Conservation (phyloP, 805 yeast genomes). For the Candida koratica region DNA sequence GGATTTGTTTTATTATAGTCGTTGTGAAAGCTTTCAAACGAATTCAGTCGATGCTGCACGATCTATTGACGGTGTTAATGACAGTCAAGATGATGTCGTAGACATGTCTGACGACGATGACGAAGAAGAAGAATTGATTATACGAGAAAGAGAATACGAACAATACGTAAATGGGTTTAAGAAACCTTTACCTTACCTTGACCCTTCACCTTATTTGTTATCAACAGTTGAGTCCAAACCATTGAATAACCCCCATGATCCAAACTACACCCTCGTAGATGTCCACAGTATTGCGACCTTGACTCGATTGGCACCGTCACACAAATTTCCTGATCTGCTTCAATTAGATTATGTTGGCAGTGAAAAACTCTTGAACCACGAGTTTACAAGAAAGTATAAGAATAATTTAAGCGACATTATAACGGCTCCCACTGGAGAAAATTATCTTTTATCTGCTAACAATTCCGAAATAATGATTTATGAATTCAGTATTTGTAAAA, state of each 20-base stretch:
- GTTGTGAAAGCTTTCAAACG: constrained; percentile 20
- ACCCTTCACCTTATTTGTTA: background rate
- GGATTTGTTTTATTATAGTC: constrained; percentile 21
- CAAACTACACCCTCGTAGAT: constrained; percentile 2
- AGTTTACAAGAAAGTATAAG: constrained; percentile 34
- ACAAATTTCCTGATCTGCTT: constrained; percentile 33
- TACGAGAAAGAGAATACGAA: constrained; percentile 1
- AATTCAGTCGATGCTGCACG: background rate
- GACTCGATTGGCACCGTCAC: constrained; percentile 3
- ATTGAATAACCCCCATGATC: constrained; percentile 3
- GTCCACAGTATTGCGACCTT: constrained; percentile 1
- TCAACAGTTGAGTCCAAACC: constrained; percentile 1
- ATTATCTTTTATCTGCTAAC: constrained; percentile 28
- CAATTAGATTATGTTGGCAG: constrained; percentile 22
- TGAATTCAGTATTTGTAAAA: constrained; percentile 26
- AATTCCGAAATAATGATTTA: constrained; percentile 34
- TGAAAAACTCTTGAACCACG: constrained; percentile 19
- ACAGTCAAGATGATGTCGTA: background rate
- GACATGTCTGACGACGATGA: constrained; percentile 1
- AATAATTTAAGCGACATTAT: constrained; percentile 35
- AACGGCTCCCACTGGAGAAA: constrained; percentile 13
- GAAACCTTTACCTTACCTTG: background rate
- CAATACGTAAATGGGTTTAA: constrained; percentile 2
- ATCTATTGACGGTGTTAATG: background rate
- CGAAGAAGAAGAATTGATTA: background rate